phyloP scores from a whole-genome alignment of 1,284 basidiomycete species.

The Termitomyces sp. region DNA sequence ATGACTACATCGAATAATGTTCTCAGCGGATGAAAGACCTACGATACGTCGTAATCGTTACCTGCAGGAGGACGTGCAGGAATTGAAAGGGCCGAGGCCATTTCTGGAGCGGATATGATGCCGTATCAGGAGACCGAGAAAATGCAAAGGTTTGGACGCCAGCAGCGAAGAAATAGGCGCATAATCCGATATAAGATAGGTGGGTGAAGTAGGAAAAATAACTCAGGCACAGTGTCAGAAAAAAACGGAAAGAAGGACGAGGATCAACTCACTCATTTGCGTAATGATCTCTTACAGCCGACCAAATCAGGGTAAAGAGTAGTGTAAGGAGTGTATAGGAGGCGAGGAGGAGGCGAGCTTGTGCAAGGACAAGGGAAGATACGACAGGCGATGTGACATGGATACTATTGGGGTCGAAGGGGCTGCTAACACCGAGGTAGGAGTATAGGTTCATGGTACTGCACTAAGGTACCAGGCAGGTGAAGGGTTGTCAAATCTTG shows the following conservation, averaged over 20 bases:
- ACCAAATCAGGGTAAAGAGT: slow-evolving; percentile 39
- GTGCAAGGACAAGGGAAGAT: slow-evolving; percentile 40
- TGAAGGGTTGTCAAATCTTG: too few species aligned
- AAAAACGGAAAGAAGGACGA: neutral
- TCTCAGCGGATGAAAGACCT: slow-evolving; percentile 23
- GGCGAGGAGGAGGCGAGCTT: slow-evolving; percentile 44
- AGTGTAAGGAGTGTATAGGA: slow-evolving; percentile 47
- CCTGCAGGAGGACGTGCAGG: slow-evolving; percentile 49
- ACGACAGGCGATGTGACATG: slow-evolving; percentile 59
- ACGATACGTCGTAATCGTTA: slow-evolving; percentile 58
- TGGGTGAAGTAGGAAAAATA: slow-evolving; percentile 62
- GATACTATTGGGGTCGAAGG: slow-evolving; percentile 48
- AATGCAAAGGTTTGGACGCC: slow-evolving; percentile 50
- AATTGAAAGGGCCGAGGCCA: slow-evolving; percentile 56
- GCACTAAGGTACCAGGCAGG: too few species aligned
- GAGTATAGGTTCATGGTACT: slow-evolving; percentile 1
- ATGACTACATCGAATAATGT: neutral
- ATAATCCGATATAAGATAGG: slow-evolving; percentile 57
- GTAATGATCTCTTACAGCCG: slow-evolving; percentile 25
- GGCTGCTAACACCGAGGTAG: slow-evolving; percentile 14
- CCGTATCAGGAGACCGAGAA: slow-evolving; percentile 16
- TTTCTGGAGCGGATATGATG: slow-evolving; percentile 48
- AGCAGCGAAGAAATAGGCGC: slow-evolving; percentile 57
- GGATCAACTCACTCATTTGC: slow-evolving; percentile 24
- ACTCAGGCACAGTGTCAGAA: slow-evolving; percentile 19